Evolutionary conservation across 495 filamentous ascomycete genomes (phyloP).

Genomic region (Penicillium alfredii): DNA sequence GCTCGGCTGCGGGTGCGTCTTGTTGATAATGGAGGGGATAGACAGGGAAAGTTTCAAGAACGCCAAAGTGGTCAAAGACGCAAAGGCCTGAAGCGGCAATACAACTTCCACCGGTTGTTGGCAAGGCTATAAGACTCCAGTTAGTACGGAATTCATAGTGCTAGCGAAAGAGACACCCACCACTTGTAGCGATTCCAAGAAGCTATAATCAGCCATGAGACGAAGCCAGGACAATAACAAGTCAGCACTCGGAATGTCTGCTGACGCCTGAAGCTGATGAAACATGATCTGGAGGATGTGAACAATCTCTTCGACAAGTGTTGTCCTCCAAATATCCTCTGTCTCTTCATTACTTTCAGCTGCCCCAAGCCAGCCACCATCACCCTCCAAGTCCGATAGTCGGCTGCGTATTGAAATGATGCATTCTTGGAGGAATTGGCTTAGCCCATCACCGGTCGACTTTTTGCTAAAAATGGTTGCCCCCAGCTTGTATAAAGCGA

Average conservation of each 20-base stretch:
- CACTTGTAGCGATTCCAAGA: slow-evolving; percentile 54
- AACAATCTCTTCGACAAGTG: slow-evolving; percentile 58
- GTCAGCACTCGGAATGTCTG: slow-evolving; percentile 49
- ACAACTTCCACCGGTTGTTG: slow-evolving; percentile 46
- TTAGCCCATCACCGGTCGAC: slow-evolving; percentile 21
- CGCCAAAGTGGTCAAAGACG: slow-evolving; percentile 65
- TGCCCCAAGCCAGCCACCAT: slow-evolving; percentile 47
- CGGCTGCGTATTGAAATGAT: slow-evolving; percentile 42
- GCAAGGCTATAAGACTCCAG: slow-evolving; percentile 32
- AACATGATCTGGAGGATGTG: slow-evolving; percentile 72
- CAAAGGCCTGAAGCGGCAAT: slow-evolving; percentile 57
- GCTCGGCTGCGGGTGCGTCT: slow-evolving; percentile 6
- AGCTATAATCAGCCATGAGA: slow-evolving; percentile 57
- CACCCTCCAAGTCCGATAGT: slow-evolving; percentile 38
- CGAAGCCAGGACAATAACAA: slow-evolving; percentile 67
- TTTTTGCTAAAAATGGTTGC: slow-evolving; percentile 26
- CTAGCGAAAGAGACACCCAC: slow-evolving; percentile 35
- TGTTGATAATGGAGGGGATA: slow-evolving; percentile 28
- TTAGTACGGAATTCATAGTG: slow-evolving; percentile 17
- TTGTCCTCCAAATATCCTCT: slow-evolving; percentile 57
- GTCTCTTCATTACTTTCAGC: slow-evolving; percentile 45
- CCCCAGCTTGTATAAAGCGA: slow-evolving; percentile 28
- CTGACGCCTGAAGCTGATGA: slow-evolving; percentile 54
- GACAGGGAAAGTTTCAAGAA: slow-evolving; percentile 60
- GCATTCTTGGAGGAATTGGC: slow-evolving; percentile 29